Evolutionary conservation across 352 stramenopile genomes (phyloP), one percentile per base, ranked within the genome.

Genomic region (Phytopythium aichiense): DNA sequence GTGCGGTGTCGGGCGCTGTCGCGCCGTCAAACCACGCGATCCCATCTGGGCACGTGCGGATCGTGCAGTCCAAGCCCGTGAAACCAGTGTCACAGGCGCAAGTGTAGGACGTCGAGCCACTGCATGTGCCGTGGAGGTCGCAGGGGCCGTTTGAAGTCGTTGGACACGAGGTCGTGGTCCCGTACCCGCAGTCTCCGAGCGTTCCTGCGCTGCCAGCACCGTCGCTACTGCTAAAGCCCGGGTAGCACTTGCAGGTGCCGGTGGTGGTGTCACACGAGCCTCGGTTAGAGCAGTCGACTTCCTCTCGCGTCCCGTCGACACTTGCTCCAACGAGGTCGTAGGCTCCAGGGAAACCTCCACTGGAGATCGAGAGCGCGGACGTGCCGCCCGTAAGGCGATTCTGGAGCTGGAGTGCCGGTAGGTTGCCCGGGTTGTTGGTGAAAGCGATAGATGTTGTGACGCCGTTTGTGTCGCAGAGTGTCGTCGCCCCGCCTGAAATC

Each of bases 251-350:
- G 61, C 89, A 97, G n/a, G 88, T 45, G 13, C 88, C 88, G 0
- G 71, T 80, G 13, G 40, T 63, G 23, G 74, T 67, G 38, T 95
- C 74, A 33, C 87, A 96, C 2, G 58, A 40, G 22, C 88, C 87
- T 37, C 73, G 76, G 65, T 98, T 97, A 0, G 88, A 93, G 68
- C 94, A 98, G 67, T 95, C 75, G 6, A 55, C 65, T 43, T 83
- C 73, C 43, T 88, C 80, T 4, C 75, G 76, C 0, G 73, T 89
- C 22, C 83, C 83, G 23, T 71, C 58, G 15, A 65, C 9, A 66
- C 58, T 45, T 11, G 13, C 50, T 66, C 67, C 7, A 62, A 49
- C 35, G 4, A 7, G 16, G 13, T 0, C 46, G 4, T 56, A 50
- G 8, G 4, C 23, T 46, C 56, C 56, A 23, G 50, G 52, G 4